Percentiles rank a stretch among this genome's conserved stretches.
These are phyloP conservation scores for Mucor saturninus DNA, from an alignment of 371 early-diverging fungal species.

Conservation along the genomic window DNA sequence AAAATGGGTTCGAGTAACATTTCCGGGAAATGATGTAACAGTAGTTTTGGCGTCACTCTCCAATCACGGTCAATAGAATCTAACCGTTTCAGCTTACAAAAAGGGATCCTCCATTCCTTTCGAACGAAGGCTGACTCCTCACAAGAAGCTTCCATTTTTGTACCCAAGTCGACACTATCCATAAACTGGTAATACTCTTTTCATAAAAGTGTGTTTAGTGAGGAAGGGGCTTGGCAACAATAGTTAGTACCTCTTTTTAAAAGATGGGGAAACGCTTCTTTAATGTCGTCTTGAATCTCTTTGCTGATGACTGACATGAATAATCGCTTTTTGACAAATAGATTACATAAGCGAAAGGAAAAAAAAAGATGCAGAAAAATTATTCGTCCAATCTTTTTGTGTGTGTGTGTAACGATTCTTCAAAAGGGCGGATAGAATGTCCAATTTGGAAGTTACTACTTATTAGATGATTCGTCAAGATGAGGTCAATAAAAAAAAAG, in stretches of 20 bases:
- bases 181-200: too few relatives aligned
- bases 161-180: too few relatives aligned
- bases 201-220: background rate
- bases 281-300: conserved; percentile 15
- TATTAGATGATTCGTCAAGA: conserved; percentile 2
- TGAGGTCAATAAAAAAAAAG: background rate
- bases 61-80: conserved; percentile 9
- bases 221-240: background rate
- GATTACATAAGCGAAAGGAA: background rate
- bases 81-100: conserved; percentile 10
- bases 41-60: background rate
- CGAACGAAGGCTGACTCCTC: background rate
- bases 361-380: background rate
- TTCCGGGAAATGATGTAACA: conserved; percentile 10
- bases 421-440: background rate
- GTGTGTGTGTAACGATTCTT: background rate
- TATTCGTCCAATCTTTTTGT: too few relatives aligned
- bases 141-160: background rate
- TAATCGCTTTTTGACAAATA: background rate
- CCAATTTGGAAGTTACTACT: conserved; percentile 2
- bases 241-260: conserved; percentile 3
- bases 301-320: conserved; percentile 1
- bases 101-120: conserved; percentile 12
- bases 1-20: background rate
- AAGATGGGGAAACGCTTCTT: conserved; percentile 12